Conservation (phyloP, 176 grass and related monocot genomes). For the Ampelocalamus luodianensis region DNA sequence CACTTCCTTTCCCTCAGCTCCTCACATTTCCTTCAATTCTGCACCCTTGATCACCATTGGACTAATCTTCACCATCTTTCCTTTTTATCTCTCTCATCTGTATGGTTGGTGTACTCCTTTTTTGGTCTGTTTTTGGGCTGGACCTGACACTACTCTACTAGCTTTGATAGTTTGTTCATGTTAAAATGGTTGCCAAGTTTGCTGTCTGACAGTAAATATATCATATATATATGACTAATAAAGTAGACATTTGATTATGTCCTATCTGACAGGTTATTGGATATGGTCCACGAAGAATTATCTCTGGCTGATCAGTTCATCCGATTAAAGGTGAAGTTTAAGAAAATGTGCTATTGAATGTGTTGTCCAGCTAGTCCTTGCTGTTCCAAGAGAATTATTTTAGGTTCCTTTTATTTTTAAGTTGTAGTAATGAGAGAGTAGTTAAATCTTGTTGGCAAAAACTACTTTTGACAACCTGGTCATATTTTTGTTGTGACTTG, state of each 20-base stretch:
- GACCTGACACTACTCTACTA: no score
- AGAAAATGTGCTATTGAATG: constrained; percentile 18
- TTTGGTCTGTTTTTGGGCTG: background rate
- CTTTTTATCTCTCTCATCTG: background rate
- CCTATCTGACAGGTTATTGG: constrained; percentile 76
- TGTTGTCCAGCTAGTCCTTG: background rate
- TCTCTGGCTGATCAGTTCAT: constrained; percentile 85
- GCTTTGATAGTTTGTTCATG: no score
- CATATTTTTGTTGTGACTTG: constrained; percentile 13
- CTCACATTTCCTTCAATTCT: background rate
- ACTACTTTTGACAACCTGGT: constrained; percentile 16
- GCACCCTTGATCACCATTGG: background rate
- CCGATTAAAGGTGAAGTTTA: constrained; percentile 68
- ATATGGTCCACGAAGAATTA: constrained; percentile 89
- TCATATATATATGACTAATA: constrained; percentile 18
- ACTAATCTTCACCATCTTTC: constrained; percentile 23
- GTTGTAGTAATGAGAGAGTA: constrained; percentile 14
- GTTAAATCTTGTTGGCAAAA: constrained; percentile 6
- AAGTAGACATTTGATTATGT: constrained; percentile 45
- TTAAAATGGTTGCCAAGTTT: no score
- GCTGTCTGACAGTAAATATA: no score
- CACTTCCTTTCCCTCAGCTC: constrained; percentile 5
- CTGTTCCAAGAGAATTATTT: constrained; percentile 1
- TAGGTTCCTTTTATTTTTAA: constrained; percentile 25
- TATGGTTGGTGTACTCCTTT: background rate